These are phyloP conservation scores for Aphanomyces cochlioides DNA, from an alignment of 352 stramenopile genomes.

Conservation along the genomic window DNA sequence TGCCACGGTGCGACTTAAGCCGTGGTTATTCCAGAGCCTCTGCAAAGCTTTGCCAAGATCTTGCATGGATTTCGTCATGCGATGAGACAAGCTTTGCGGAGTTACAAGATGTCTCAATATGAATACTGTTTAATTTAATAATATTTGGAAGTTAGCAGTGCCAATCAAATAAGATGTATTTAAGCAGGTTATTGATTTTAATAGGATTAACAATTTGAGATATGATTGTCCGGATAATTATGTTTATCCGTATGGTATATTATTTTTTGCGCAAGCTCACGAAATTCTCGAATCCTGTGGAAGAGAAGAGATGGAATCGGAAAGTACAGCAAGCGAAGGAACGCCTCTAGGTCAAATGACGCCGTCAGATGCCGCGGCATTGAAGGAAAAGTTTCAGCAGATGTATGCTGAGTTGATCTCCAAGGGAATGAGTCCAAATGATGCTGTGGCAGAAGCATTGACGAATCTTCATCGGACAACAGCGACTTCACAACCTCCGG, in stretches of 20 bases:
- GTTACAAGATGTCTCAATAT: background rate
- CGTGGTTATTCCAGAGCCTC: too few species aligned
- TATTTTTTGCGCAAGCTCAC: background rate
- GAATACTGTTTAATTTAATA: background rate
- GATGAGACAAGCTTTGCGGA: background rate
- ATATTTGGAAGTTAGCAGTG: background rate
- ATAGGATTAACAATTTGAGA: too few species aligned
- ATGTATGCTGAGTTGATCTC: slow-evolving; percentile 50
- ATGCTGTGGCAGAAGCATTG: slow-evolving; percentile 53
- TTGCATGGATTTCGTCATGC: too few species aligned
- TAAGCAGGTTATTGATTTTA: background rate
- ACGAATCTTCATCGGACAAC: slow-evolving; percentile 46
- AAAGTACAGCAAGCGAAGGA: background rate
- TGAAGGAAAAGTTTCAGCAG: slow-evolving; percentile 50
- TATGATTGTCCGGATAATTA: background rate
- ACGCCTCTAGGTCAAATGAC: background rate
- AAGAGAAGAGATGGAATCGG: background rate
- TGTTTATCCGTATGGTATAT: background rate
- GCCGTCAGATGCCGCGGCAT: slow-evolving; percentile 11
- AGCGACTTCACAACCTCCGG: background rate
- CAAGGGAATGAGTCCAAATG: slow-evolving; percentile 53
- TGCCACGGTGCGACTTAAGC: too few species aligned
- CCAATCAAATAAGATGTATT: background rate
- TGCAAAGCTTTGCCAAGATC: too few species aligned
- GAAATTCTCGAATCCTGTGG: background rate